Evolutionary conservation across 495 filamentous ascomycete species (phyloP).

Genomic region (Xylaria castorea): DNA sequence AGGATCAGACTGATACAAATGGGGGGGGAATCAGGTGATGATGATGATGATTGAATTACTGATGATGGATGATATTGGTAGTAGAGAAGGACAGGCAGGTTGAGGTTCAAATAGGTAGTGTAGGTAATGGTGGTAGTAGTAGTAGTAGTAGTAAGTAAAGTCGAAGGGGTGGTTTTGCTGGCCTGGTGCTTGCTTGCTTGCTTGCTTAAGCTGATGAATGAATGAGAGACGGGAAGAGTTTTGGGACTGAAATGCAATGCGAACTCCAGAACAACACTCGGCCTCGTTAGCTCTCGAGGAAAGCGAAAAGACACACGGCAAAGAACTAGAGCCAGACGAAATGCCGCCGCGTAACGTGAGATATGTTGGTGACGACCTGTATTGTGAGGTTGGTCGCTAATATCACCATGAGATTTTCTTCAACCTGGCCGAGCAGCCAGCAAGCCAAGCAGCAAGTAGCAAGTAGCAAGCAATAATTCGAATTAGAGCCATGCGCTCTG

Average conservation of each 20-base stretch:
- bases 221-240: slow-evolving; percentile 23
- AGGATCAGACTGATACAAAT: slow-evolving; percentile 7
- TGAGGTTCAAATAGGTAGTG: neutral
- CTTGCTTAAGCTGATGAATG: slow-evolving; percentile 19
- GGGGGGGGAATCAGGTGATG: neutral
- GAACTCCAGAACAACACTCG: neutral
- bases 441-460: slow-evolving; percentile 31
- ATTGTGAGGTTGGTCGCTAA: slow-evolving; percentile 28
- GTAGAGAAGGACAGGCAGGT: neutral
- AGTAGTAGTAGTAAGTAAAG: neutral
- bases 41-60: slow-evolving; percentile 2
- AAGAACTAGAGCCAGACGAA: slow-evolving; percentile 1
- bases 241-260: slow-evolving; percentile 8
- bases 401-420: slow-evolving; percentile 44
- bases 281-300: neutral
- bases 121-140: too few relatives aligned
- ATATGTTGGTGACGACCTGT: slow-evolving; percentile 7
- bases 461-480: slow-evolving; percentile 26
- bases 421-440: slow-evolving; percentile 20
- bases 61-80: neutral
- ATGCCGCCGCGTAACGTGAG: neutral
- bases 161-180: slow-evolving; percentile 1
- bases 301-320: neutral
- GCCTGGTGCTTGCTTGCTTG: neutral
- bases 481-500: slow-evolving; percentile 14